These are phyloP conservation scores for Durusdinium trenchii DNA, from an alignment of 73 alveolate species.

Conservation along the genomic window DNA sequence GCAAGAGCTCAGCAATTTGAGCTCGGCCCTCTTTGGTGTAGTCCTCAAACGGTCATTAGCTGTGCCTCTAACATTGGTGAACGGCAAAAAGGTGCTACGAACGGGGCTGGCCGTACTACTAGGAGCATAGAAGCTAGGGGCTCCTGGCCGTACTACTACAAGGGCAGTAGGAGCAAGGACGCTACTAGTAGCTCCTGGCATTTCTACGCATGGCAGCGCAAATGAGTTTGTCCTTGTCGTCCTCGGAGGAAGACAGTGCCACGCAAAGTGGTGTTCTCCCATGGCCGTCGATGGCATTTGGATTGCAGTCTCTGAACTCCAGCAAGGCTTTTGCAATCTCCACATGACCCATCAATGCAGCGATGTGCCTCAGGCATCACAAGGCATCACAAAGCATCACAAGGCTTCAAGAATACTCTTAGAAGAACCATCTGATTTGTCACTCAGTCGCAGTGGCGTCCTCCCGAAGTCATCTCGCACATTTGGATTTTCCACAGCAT, in stretches of 20 bases:
- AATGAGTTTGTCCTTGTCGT: too few species aligned
- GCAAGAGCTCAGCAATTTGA: constrained; percentile 56
- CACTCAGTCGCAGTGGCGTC: constrained; percentile 24
- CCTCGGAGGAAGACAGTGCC: constrained; percentile 14
- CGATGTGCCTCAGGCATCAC: constrained; percentile 64
- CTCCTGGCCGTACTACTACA: too few species aligned
- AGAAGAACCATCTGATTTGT: too few species aligned
- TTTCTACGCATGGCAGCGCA: too few species aligned
- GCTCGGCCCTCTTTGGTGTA: constrained; percentile 36
- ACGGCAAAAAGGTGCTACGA: too few species aligned
- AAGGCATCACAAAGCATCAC: too few species aligned
- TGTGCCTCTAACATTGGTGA: not conserved
- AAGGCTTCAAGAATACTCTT: too few species aligned
- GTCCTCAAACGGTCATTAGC: constrained; percentile 54
- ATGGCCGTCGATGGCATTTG: constrained; percentile 78
- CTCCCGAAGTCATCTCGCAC: constrained; percentile 73
- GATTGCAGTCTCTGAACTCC: constrained; percentile 78
- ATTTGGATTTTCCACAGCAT: constrained; percentile 77
- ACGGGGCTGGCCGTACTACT: too few species aligned
- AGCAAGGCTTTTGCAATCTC: constrained; percentile 68
- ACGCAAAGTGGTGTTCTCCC: constrained; percentile 85
- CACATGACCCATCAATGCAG: constrained; percentile 91
- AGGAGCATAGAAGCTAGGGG: too few species aligned
- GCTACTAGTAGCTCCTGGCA: too few species aligned
- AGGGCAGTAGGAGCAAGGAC: too few species aligned